A percentile compares a stretch with the other conserved stretches of the same genome.
phyloP scores from a whole-genome alignment of 495 filamentous ascomycete genomes.

The Sordaria brevicollis region DNA sequence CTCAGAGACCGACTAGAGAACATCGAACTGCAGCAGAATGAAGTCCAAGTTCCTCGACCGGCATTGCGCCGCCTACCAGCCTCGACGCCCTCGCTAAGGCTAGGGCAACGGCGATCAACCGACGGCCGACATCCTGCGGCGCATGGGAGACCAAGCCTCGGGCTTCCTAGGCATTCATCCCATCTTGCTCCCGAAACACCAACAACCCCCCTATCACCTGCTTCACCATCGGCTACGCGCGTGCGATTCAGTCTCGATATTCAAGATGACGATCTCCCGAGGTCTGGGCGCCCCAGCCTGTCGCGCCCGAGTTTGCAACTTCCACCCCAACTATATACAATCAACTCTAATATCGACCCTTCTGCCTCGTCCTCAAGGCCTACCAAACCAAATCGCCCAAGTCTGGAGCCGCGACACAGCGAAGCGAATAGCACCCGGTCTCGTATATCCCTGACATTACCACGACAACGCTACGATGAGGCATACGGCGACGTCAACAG shows the following conservation, averaged over 20 bases:
- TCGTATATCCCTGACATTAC: slow-evolving; percentile 15
- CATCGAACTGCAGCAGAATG: slow-evolving; percentile 14
- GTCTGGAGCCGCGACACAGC: background rate
- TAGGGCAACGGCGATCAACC: background rate
- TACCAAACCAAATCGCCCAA: background rate
- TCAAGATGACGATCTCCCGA: background rate
- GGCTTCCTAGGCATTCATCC: background rate
- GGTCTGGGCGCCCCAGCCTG: background rate
- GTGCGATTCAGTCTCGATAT: background rate
- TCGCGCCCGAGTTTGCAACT: background rate
- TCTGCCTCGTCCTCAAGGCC: slow-evolving; percentile 1
- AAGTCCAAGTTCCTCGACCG: background rate
- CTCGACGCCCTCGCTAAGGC: background rate
- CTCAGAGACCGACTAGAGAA: slow-evolving; percentile 13
- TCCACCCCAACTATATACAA: slow-evolving; percentile 17
- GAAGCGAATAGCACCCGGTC: slow-evolving; percentile 3
- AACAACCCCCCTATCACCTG: background rate
- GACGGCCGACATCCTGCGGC: background rate
- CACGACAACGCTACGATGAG: slow-evolving; percentile 18
- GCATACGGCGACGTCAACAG: slow-evolving; percentile 9
- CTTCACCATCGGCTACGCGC: background rate
- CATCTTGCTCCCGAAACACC: background rate
- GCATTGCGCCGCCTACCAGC: background rate
- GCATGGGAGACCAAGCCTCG: background rate
- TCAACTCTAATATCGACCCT: slow-evolving; percentile 13